These are phyloP conservation scores for Leccinum subrobustum DNA, from an alignment of 1,284 basidiomycete species.

Conservation along the genomic window DNA sequence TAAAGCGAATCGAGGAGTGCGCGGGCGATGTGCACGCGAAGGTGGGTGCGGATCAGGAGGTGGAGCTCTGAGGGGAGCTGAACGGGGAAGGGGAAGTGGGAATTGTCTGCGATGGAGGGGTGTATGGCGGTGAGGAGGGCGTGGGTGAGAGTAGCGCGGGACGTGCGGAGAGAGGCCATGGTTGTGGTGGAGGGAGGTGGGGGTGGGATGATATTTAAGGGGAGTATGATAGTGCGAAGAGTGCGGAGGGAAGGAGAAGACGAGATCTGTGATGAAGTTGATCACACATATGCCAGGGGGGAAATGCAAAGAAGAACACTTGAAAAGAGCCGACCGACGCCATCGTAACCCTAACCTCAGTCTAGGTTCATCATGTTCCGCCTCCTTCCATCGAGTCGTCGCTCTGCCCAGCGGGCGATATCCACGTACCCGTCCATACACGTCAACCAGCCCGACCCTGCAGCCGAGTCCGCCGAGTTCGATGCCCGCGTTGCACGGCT, in stretches of 20 bases:
- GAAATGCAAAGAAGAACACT: conserved; percentile 2
- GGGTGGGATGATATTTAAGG: conserved; percentile 24
- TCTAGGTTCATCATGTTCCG: conserved; percentile 26
- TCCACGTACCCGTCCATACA: conserved; percentile 46
- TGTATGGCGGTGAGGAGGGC: conserved; percentile 49
- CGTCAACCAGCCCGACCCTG: conserved; percentile 59
- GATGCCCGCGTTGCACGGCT: conserved; percentile 62
- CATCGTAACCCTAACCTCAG: conserved; percentile 34
- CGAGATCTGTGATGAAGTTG: conserved; percentile 5
- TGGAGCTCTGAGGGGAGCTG: conserved; percentile 50
- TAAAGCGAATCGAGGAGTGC: conserved; percentile 32
- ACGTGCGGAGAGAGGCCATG: conserved; percentile 32
- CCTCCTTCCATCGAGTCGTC: conserved; percentile 4
- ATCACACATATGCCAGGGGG: not conserved
- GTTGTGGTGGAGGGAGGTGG: conserved; percentile 2
- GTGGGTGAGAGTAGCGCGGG: conserved; percentile 43
- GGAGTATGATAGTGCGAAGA: conserved; percentile 14
- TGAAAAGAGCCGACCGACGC: conserved; percentile 14
- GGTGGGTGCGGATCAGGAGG: conserved; percentile 35
- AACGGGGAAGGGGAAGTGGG: conserved; percentile 24
- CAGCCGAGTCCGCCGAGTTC: conserved; percentile 69
- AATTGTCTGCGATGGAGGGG: conserved; percentile 30
- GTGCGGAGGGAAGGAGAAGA: conserved; percentile 24
- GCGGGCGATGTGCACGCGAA: conserved; percentile 24
- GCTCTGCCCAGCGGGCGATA: conserved; percentile 28